These are phyloP conservation scores for Fusarium hostae DNA, from an alignment of 2,329 filamentous ascomycete genomes.

Conservation along the genomic window DNA sequence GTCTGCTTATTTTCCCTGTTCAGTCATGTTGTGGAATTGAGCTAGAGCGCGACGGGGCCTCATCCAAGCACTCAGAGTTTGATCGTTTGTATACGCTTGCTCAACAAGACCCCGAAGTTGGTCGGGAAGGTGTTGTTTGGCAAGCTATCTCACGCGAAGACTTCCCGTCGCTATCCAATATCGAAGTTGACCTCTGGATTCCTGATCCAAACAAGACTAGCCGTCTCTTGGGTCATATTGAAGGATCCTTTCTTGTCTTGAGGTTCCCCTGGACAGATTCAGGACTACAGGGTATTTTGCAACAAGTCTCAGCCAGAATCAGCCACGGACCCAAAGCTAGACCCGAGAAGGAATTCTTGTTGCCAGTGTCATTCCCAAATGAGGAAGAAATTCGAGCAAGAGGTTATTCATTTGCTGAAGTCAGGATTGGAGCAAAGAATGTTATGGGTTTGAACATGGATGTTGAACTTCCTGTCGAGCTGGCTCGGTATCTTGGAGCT, in stretches of 20 bases:
- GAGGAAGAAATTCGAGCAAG: conserved; percentile 65
- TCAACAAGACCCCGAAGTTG: conserved; percentile 55
- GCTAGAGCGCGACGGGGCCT: conserved; percentile 70
- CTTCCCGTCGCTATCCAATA: conserved; percentile 75
- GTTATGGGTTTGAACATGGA: conserved; percentile 66
- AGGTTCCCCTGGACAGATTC: conserved; percentile 70
- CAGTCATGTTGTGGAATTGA: conserved; percentile 86
- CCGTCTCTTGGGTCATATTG: conserved; percentile 62
- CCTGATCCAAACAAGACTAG: conserved; percentile 69
- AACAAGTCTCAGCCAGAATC: conserved; percentile 62
- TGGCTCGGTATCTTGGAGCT: conserved; percentile 73
- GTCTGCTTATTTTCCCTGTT: conserved; percentile 82
- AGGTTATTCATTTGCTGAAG: conserved; percentile 68
- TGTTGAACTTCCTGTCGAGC: conserved; percentile 68
- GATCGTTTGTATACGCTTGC: conserved; percentile 88
- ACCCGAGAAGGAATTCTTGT: conserved; percentile 71
- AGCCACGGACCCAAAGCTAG: conserved; percentile 59
- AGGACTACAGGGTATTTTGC: conserved; percentile 61
- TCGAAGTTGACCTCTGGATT: conserved; percentile 75
- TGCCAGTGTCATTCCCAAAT: conserved; percentile 73
- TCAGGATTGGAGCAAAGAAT: conserved; percentile 73
- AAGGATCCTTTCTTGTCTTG: conserved; percentile 70
- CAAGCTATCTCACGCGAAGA: conserved; percentile 77
- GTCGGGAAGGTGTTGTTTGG: conserved; percentile 65
- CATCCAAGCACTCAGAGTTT: conserved; percentile 77